Conservation (phyloP, 2,329 filamentous ascomycete genomes). For the Zarea fungicola region DNA sequence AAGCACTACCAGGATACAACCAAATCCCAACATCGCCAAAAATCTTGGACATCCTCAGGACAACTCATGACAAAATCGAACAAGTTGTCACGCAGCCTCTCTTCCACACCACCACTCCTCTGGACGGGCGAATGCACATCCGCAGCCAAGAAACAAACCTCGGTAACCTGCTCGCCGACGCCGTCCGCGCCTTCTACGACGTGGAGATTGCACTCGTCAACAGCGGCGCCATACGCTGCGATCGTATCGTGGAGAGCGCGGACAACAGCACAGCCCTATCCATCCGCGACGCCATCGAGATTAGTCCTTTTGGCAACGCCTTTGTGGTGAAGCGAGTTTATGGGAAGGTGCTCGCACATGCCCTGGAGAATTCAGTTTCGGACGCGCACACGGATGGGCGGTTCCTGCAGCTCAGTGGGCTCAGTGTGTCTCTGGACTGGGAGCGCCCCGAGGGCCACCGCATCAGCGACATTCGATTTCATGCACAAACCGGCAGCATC, state of each 20-base stretch:
- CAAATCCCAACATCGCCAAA: not conserved
- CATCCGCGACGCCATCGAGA: conserved; percentile 21
- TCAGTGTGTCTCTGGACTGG: conserved; percentile 18
- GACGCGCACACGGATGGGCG: conserved; percentile 23
- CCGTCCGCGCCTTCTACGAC: conserved; percentile 21
- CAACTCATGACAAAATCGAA: conserved; percentile 18
- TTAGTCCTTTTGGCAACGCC: conserved; percentile 21
- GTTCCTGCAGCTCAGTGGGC: conserved; percentile 21
- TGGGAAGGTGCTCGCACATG: conserved; percentile 14
- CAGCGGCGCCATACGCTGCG: conserved; percentile 21
- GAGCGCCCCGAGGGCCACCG: conserved; percentile 9
- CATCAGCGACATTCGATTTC: not conserved
- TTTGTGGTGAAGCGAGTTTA: conserved; percentile 19
- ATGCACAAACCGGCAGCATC: not conserved
- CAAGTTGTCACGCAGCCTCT: conserved; percentile 17
- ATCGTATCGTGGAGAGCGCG: conserved; percentile 15
- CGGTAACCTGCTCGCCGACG: conserved; percentile 23
- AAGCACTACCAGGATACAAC: not conserved
- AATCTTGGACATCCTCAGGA: not conserved
- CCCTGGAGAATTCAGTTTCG: conserved; percentile 22
- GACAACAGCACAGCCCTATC: conserved; percentile 12
- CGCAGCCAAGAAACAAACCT: conserved; percentile 22
- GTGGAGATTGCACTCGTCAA: conserved; percentile 23
- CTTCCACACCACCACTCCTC: conserved; percentile 15
- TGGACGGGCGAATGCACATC: conserved; percentile 19